phyloP scores from a whole-genome alignment of 805 yeast genomes.

The Kazachstania bromeliacearum region DNA sequence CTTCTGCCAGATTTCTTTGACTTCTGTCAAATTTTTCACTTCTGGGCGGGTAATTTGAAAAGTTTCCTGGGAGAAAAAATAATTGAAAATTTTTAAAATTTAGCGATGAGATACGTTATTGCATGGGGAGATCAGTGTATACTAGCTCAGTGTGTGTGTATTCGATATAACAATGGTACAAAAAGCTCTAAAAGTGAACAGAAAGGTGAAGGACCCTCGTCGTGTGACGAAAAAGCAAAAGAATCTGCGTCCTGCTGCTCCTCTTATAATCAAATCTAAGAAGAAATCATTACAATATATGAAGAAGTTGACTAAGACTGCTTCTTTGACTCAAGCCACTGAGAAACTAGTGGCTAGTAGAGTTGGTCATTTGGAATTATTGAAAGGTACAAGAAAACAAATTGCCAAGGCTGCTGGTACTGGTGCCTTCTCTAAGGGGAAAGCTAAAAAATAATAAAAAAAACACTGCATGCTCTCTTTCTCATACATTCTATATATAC shows the following conservation, averaged over 20 bases:
- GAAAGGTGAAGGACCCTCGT: slow-evolving; percentile 32
- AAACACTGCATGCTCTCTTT: background rate
- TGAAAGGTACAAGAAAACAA: slow-evolving; percentile 84
- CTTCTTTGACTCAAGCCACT: slow-evolving; percentile 47
- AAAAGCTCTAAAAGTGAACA: slow-evolving; percentile 51
- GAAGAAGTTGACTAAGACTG: slow-evolving; percentile 46
- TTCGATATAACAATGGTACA: slow-evolving; percentile 47
- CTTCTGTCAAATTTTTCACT: too few relatives aligned
- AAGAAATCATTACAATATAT: slow-evolving; percentile 44
- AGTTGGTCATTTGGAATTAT: slow-evolving; percentile 87
- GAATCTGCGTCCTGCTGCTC: slow-evolving; percentile 65
- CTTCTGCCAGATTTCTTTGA: too few relatives aligned
- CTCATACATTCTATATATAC: background rate
- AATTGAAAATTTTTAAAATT: too few relatives aligned
- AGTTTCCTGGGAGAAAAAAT: too few relatives aligned
- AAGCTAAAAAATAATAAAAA: background rate
- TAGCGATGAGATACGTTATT: too few relatives aligned
- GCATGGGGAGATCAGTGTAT: background rate
- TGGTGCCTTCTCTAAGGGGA: background rate
- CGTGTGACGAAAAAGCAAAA: slow-evolving; percentile 51
- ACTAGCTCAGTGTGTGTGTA: background rate
- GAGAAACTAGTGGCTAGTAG: slow-evolving; percentile 80
- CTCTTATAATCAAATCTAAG: slow-evolving; percentile 59
- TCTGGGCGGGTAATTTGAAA: too few relatives aligned
- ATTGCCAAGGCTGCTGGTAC: slow-evolving; percentile 49